Evolutionary conservation across 202 grass and related monocot genomes (phyloP).

Genomic region (Zizania palustris): DNA sequence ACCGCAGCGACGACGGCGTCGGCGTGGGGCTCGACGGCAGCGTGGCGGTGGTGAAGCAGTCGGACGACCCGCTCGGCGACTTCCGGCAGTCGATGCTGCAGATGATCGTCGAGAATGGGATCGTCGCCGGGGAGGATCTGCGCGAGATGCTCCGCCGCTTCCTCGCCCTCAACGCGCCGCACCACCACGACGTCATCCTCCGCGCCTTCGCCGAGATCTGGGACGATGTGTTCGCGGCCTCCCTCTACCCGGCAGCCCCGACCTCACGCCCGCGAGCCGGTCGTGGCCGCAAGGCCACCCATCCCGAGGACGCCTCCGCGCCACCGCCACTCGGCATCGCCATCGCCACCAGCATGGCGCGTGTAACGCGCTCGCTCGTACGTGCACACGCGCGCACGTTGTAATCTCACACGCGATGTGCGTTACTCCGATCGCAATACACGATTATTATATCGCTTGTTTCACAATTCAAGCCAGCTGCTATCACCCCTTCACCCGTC

Average conservation of each 20-base stretch:
- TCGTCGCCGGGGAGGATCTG: conserved; percentile 65
- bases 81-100: conserved; percentile 90
- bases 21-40: conserved; percentile 49
- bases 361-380: not conserved
- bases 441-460: not conserved
- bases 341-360: conserved; percentile 41
- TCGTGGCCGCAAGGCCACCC: not conserved
- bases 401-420: not conserved
- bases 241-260: not conserved
- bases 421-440: not conserved
- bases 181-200: conserved; percentile 75
- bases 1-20: not conserved
- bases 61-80: conserved; percentile 71
- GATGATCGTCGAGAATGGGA: conserved; percentile 88
- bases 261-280: conserved; percentile 8
- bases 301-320: conserved; percentile 42
- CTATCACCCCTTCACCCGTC: no score
- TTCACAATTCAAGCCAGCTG: not conserved
- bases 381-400: not conserved
- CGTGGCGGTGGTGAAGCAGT: conserved; percentile 82
- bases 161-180: conserved; percentile 70
- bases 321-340: conserved; percentile 11
- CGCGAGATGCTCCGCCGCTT: conserved; percentile 76
- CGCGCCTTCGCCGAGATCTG: conserved; percentile 84
- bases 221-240: conserved; percentile 64